phyloP scores from a whole-genome alignment of 192 early-diverging fungal genomes.

The Coemansia sp. region DNA sequence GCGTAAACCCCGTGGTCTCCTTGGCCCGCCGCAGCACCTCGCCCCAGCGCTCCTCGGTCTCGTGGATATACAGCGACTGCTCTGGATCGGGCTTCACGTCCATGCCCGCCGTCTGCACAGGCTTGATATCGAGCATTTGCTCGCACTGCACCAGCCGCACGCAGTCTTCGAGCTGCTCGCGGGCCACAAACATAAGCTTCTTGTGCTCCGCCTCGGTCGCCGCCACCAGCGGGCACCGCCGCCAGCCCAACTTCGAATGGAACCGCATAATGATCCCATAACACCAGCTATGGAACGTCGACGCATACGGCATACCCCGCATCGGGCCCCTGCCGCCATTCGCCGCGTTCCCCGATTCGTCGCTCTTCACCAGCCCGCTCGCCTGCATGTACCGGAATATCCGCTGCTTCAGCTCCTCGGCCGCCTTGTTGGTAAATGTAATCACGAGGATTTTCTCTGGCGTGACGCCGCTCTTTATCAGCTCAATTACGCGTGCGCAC shows the following conservation, averaged over 20 bases:
- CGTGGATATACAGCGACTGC: conserved; percentile 9
- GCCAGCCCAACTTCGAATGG: conserved; percentile 8
- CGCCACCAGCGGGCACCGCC: conserved; percentile 20
- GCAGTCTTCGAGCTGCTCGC: conserved; percentile 25
- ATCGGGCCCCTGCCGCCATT: background rate
- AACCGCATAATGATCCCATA: conserved; percentile 26
- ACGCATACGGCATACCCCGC: conserved; percentile 21
- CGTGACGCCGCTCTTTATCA: conserved; percentile 29
- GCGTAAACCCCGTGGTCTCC: conserved; percentile 7
- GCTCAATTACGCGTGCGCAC: conserved; percentile 45
- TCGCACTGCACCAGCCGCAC: conserved; percentile 41
- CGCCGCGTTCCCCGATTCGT: background rate
- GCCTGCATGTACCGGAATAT: conserved; percentile 23
- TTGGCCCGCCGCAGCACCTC: conserved; percentile 6
- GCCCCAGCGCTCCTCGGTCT: conserved; percentile 19
- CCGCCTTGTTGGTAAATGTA: conserved; percentile 54
- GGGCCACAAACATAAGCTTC: conserved; percentile 13
- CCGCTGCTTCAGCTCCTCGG: conserved; percentile 36
- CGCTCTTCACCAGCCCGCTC: background rate
- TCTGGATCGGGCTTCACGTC: background rate
- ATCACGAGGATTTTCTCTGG: conserved; percentile 32
- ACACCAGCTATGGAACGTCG: conserved; percentile 51
- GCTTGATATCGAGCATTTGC: conserved; percentile 19
- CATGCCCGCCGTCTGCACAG: background rate
- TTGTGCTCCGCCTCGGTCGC: conserved; percentile 36